Evolutionary conservation across 306 rosid species (phyloP), one percentile per base, ranked within the genome.

Genomic region (Vachellia pachyceras): DNA sequence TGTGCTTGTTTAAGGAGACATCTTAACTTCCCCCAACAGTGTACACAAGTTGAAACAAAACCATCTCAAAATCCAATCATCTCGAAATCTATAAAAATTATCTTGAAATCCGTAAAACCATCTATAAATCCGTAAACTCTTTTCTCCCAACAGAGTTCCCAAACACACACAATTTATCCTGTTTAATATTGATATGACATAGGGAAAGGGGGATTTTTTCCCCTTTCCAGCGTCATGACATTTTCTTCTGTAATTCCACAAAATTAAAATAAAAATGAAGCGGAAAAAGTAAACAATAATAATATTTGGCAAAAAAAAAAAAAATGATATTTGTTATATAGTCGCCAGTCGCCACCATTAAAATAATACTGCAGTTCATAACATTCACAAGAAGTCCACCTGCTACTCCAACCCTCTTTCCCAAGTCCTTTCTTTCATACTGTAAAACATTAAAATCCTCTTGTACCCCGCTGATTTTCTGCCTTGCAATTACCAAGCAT

Each of bases 371-470:
- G 20, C 55, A 44, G 57, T 6, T 17, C 35, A 11, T 17, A 11
- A 10, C 74, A 41, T 68, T 40, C 50, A 4, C n/a, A 40, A 12
- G 39, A 42, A 42, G 74, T 42, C 74, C 55, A 69, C 22, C 74
- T 69, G 74, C 74, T 23, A 29, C 74, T 44, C 54, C 39, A 5
- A 44, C 74, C 39, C 35, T 12, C 54, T 44, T 8, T 68, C 50
- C 6, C 6, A 2, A n/a, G 35, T 40, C 66, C 29, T 61, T 17
- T 29, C 8, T 22, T 55, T 20, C 37, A 60, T 11, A 1, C 14
- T 23, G 23, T 58, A 10, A 22, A 58, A 3, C 23, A 23, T 37
- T n/a, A 55, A 55, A 55, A n/a, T 8, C 14, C 0, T 69, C 20
- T 5, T 69, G 13, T 45, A 11, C 3, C 12, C 7, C 1, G 2